Percentiles rank a stretch among this genome's conserved stretches.
phyloP scores from a whole-genome alignment of 2,329 filamentous ascomycete species.

The Diaporthe vexans region DNA sequence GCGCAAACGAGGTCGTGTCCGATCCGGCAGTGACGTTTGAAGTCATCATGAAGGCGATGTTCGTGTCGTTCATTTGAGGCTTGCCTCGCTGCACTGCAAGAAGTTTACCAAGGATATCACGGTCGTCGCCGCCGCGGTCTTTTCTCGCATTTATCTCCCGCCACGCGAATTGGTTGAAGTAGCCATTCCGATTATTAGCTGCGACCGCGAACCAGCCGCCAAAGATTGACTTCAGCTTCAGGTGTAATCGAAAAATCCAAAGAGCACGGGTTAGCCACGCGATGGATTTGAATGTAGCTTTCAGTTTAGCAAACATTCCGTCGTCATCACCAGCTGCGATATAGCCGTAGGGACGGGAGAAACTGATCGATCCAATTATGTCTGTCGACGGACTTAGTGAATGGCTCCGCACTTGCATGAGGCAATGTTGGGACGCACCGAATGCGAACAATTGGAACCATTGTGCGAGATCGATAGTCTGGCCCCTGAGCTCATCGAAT shows the following conservation, averaged over 20 bases:
- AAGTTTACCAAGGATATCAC: neutral
- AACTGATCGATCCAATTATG: constrained; percentile 1
- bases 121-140: neutral
- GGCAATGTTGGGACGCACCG: neutral
- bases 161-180: neutral
- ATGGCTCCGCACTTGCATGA: accelerated
- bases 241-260: neutral
- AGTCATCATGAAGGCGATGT: neutral
- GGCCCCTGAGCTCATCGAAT: neutral
- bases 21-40: neutral
- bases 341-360: neutral
- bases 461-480: neutral
- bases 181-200: neutral
- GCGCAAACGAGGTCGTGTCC: neutral
- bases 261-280: neutral
- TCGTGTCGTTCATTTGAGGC: neutral
- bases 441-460: constrained; percentile 6
- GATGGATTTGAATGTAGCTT: neutral
- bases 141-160: neutral
- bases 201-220: neutral
- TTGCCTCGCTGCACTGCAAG: neutral
- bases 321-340: neutral
- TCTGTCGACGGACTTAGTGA: neutral
- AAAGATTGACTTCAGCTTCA: neutral
- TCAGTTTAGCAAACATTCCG: neutral